A percentile compares a stretch with the other conserved stretches of the same genome.
Evolutionary conservation across 805 yeast genomes (phyloP).

Genomic region (Ogataea nonfermentans): DNA sequence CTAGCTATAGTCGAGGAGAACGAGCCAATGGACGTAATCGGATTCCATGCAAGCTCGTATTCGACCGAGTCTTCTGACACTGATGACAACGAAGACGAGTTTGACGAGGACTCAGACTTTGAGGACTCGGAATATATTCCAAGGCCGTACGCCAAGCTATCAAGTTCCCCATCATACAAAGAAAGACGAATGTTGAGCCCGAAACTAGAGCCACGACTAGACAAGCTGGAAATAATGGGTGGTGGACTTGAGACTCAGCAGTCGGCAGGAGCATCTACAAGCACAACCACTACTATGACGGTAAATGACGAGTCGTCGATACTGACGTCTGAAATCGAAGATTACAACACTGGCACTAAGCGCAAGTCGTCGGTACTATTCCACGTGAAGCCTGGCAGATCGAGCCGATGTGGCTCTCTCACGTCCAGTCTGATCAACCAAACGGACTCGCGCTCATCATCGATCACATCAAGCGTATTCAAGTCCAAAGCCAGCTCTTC

Average conservation of each 20-base stretch:
- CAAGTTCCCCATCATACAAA: constrained; percentile 19
- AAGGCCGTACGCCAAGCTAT: constrained; percentile 10
- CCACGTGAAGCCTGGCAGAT: constrained; percentile 18
- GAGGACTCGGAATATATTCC: constrained; percentile 16
- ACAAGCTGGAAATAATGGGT: constrained; percentile 1
- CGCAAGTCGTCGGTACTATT: constrained; percentile 32
- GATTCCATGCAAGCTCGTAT: constrained; percentile 2
- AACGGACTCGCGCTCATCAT: constrained; percentile 13
- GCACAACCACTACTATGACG: constrained; percentile 10
- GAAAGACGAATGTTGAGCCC: constrained; percentile 8
- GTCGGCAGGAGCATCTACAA: constrained; percentile 13
- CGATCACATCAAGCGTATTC: constrained; percentile 8
- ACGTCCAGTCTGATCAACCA: constrained; percentile 17
- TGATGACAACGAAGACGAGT: constrained; percentile 26
- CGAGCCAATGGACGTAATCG: constrained; percentile 20
- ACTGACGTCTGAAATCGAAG: constrained; percentile 26
- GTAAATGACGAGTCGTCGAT: constrained; percentile 19
- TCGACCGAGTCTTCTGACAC: constrained; percentile 13
- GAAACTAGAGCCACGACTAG: background rate
- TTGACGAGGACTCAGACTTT: constrained; percentile 22
- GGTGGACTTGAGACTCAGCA: constrained; percentile 4
- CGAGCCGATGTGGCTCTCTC: constrained; percentile 25
- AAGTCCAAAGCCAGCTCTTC: constrained; percentile 13
- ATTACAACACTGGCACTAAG: constrained; percentile 21
- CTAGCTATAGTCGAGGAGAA: constrained; percentile 19